Percentiles rank a stretch among this genome's conserved stretches.
These are phyloP conservation scores for Xylariaceae sp. DNA, from an alignment of 2,329 filamentous ascomycete genomes.

Conservation along the genomic window DNA sequence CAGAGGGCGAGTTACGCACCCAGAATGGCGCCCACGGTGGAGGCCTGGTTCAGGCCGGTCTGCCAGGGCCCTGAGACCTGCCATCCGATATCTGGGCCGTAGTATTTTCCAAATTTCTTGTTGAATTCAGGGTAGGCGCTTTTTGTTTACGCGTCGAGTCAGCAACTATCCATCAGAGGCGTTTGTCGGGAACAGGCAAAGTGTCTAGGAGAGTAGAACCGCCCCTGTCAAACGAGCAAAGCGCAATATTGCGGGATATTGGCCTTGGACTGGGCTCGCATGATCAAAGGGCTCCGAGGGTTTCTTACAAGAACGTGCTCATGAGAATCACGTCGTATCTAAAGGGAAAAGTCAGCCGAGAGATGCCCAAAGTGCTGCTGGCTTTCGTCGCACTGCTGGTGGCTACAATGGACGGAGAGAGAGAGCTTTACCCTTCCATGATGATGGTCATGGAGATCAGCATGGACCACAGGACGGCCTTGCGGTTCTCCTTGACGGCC, in stretches of 20 bases:
- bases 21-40: constrained; percentile 22
- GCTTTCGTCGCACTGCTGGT: no score
- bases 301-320: constrained; percentile 23
- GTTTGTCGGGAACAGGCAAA: no score
- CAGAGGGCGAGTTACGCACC: constrained; percentile 12
- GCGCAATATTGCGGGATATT: no score
- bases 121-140: constrained; percentile 24
- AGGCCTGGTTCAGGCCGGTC: constrained; percentile 21
- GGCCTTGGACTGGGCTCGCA: no score
- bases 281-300: no score
- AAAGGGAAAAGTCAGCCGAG: constrained; percentile 2
- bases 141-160: no score
- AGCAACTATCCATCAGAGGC: no score
- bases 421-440: constrained; percentile 23
- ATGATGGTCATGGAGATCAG: constrained; percentile 25
- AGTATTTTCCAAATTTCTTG: constrained; percentile 22
- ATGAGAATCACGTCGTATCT: constrained; percentile 26
- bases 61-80: constrained; percentile 24
- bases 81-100: constrained; percentile 13
- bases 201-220: no score
- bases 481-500: constrained; percentile 21
- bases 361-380: not conserved
- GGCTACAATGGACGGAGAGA: not conserved
- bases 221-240: no score
- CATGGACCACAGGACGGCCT: constrained; percentile 23